phyloP scores from a whole-genome alignment of 1,284 basidiomycete genomes.

The Termitomyces sp. region DNA sequence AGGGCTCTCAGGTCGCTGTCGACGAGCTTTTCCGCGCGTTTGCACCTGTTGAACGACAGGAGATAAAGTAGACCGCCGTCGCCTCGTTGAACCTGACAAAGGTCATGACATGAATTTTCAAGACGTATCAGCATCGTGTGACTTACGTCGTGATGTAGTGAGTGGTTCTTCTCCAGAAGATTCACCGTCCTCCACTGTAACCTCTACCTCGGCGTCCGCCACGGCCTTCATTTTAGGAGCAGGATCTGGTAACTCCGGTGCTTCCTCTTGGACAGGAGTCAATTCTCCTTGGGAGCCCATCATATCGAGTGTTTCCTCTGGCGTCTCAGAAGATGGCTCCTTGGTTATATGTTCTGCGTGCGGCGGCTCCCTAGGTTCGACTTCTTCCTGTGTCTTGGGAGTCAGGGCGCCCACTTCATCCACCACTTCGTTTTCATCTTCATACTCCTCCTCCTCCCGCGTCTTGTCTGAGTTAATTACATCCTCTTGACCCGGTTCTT shows the following conservation, averaged over 20 bases:
- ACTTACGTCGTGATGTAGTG: conserved; percentile 31
- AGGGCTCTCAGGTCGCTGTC: conserved; percentile 24
- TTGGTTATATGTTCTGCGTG: neutral
- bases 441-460: conserved; percentile 14
- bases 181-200: conserved; percentile 23
- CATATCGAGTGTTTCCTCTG: neutral
- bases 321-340: neutral
- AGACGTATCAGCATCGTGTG: neutral
- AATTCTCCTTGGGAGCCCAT: conserved; percentile 1
- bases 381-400: neutral
- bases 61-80: conserved; percentile 29
- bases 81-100: conserved; percentile 32
- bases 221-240: conserved; percentile 3
- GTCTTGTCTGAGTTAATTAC: neutral
- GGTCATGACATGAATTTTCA: neutral
- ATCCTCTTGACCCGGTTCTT: conserved; percentile 4
- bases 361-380: neutral
- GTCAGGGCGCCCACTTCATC: conserved; percentile 6
- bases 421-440: conserved; percentile 19
- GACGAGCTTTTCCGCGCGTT: conserved; percentile 26
- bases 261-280: conserved; percentile 10
- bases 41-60: conserved; percentile 23
- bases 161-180: conserved; percentile 29
- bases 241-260: conserved; percentile 1
- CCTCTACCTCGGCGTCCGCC: conserved; percentile 22